phyloP scores from a whole-genome alignment of 2,329 filamentous ascomycete genomes.

The Diaporthe ilicicola region DNA sequence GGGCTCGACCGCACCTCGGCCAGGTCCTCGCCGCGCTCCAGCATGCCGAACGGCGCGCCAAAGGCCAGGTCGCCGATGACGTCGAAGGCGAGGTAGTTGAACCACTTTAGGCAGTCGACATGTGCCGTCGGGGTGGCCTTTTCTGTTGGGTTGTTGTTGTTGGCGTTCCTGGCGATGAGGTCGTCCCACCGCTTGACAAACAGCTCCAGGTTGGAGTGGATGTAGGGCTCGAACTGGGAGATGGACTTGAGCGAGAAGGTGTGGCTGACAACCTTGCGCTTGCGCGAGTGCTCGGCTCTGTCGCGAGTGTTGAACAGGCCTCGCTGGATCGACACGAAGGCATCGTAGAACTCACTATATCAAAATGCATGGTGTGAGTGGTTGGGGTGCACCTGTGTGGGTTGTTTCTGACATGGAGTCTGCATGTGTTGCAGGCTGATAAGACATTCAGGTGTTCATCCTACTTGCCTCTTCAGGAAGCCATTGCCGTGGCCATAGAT shows the following conservation, averaged over 20 bases:
- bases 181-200: conserved; percentile 79
- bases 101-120: conserved; percentile 82
- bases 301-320: conserved; percentile 92
- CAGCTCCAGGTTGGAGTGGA: conserved; percentile 78
- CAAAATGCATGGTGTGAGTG: neutral
- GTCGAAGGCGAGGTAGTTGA: conserved; percentile 70
- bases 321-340: conserved; percentile 85
- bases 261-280: conserved; percentile 88
- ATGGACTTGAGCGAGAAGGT: conserved; percentile 87
- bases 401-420: no score
- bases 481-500: conserved; percentile 86
- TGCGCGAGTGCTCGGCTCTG: conserved; percentile 82
- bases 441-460: no score
- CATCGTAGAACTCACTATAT: conserved; percentile 85
- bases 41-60: conserved; percentile 84
- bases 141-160: conserved; percentile 50
- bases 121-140: conserved; percentile 60
- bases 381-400: neutral
- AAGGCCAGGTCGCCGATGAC: conserved; percentile 70
- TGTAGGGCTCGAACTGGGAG: conserved; percentile 87
- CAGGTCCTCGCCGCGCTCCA: conserved; percentile 77
- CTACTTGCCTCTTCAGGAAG: conserved; percentile 73
- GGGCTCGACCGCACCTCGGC: conserved; percentile 75
- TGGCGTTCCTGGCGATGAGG: conserved; percentile 54
- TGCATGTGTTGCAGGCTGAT: no score